phyloP scores from a whole-genome alignment of 164 flowering plant species.

The Sedum album region DNA sequence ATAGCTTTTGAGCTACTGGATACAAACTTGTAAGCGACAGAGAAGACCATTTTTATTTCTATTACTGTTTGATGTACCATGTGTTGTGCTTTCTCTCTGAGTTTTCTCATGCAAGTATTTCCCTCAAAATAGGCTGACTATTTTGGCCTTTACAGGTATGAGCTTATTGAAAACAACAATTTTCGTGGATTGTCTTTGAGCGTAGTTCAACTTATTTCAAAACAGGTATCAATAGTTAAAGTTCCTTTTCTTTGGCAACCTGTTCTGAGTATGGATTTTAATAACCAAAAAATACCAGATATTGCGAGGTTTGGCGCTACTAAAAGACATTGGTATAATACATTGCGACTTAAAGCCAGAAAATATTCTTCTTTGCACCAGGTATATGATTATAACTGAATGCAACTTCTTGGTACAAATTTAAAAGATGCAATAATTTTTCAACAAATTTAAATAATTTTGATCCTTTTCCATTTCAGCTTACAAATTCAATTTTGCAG shows the following conservation, averaged over 20 bases:
- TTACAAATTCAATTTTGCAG: slow-evolving; percentile 18
- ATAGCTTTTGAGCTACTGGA: slow-evolving; percentile 93
- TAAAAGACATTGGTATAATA: slow-evolving; percentile 92
- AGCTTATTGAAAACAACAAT: slow-evolving; percentile 79
- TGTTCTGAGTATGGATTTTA: not conserved
- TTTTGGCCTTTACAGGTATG: slow-evolving; percentile 42
- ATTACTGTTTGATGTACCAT: not conserved
- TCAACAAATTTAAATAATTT: too few species aligned
- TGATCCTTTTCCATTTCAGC: too few species aligned
- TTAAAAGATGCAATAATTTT: too few species aligned
- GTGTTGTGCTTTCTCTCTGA: not conserved
- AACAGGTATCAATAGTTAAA: slow-evolving; percentile 48
- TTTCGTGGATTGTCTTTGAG: slow-evolving; percentile 81
- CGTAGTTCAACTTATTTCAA: slow-evolving; percentile 86
- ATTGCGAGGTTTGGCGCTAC: slow-evolving; percentile 64
- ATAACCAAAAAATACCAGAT: slow-evolving; percentile 39
- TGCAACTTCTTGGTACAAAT: not conserved
- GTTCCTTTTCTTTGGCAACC: not conserved
- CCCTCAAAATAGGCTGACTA: not conserved
- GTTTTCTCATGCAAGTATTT: not conserved
- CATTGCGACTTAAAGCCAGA: slow-evolving; percentile 99
- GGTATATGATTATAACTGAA: slow-evolving; percentile 32
- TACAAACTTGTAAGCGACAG: slow-evolving; percentile 71
- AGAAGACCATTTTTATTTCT: not conserved
- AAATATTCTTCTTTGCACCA: slow-evolving; percentile 86